Evolutionary conservation across 805 yeast genomes (phyloP).

Genomic region (Teunomyces cretensis): DNA sequence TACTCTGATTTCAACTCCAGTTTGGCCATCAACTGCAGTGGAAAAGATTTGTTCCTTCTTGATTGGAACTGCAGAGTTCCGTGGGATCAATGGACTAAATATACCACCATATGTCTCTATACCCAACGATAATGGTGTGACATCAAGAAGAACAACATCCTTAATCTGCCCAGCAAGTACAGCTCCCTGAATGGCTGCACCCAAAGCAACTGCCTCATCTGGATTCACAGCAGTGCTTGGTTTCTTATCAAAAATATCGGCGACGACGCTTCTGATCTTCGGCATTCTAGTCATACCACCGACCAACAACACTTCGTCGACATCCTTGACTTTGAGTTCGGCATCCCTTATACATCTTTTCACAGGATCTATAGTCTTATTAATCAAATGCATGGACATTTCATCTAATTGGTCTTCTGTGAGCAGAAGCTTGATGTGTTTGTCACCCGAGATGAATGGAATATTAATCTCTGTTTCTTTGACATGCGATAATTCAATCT

Average conservation of each 20-base stretch:
- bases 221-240: conserved; percentile 79
- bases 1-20: conserved; percentile 77
- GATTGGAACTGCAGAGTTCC: conserved; percentile 77
- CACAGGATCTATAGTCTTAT: conserved; percentile 70
- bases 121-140: conserved; percentile 43
- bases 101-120: conserved; percentile 86
- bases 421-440: conserved; percentile 57
- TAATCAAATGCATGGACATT: conserved; percentile 64
- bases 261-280: conserved; percentile 63
- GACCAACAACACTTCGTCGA: conserved; percentile 74
- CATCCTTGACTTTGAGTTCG: conserved; percentile 58
- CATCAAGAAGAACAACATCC: conserved; percentile 27
- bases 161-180: conserved; percentile 26
- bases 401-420: conserved; percentile 68
- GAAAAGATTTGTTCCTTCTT: conserved; percentile 73
- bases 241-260: conserved; percentile 54
- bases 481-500: conserved; percentile 72
- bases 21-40: conserved; percentile 83
- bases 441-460: conserved; percentile 65
- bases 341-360: conserved; percentile 76
- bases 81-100: conserved; percentile 73
- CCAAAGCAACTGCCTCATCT: conserved; percentile 45
- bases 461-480: conserved; percentile 59
- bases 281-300: conserved; percentile 96
- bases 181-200: conserved; percentile 32